phyloP scores from a whole-genome alignment of 2,329 filamentous ascomycete genomes.

The Epichloe sibirici region DNA sequence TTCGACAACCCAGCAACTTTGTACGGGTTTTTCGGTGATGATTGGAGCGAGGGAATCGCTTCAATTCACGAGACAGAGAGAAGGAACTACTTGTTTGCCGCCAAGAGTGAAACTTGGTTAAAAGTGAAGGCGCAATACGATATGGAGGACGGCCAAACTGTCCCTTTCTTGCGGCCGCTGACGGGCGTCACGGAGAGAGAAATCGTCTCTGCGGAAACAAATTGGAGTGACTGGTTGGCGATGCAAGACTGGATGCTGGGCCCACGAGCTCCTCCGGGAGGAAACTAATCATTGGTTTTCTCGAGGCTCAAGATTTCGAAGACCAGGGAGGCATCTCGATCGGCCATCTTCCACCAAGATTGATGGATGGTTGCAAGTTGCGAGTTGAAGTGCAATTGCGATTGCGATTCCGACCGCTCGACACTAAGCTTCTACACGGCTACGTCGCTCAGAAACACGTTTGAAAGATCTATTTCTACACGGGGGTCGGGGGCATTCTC shows the following conservation, averaged over 20 bases:
- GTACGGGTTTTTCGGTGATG: constrained; percentile 93
- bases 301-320: background rate
- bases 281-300: constrained; percentile 3
- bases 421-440: too few relatives aligned
- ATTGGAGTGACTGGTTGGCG: constrained; percentile 89
- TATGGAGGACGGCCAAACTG: constrained; percentile 66
- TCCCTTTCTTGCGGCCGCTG: constrained; percentile 81
- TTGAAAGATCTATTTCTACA: too few relatives aligned
- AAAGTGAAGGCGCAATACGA: constrained; percentile 86
- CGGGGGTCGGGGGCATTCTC: too few relatives aligned
- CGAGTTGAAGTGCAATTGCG: too few relatives aligned
- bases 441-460: too few relatives aligned
- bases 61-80: constrained; percentile 79
- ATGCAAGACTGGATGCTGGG: constrained; percentile 99
- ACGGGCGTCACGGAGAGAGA: constrained; percentile 65
- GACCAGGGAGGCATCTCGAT: background rate
- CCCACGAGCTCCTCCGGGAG: constrained; percentile 49
- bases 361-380: too few relatives aligned
- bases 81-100: constrained; percentile 87
- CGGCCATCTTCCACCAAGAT: background rate
- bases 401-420: too few relatives aligned
- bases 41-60: constrained; percentile 72
- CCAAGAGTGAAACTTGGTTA: constrained; percentile 85
- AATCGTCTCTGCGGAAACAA: constrained; percentile 68
- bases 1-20: constrained; percentile 81